Base-by-base conservation (phyloP, 805 yeast species). In the Spathaspora sp. region DNA sequence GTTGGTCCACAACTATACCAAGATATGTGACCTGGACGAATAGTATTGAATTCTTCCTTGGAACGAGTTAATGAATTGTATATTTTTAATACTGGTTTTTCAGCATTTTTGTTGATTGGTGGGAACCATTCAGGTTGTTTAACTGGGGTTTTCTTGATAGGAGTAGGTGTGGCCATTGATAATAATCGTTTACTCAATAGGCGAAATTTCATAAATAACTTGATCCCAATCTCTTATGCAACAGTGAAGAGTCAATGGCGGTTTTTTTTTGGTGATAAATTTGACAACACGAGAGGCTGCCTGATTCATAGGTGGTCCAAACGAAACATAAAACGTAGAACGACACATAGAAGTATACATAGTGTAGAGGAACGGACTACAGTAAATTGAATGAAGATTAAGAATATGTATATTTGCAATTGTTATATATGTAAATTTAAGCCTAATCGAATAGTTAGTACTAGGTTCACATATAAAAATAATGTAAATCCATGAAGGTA, bases 1-100 rank as follows among this genome's bases (percentile, higher is more conserved):
- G 99, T 94, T 11, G 99, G 99, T 5, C 99, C 99, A 79, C 99
- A 94, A 52, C 91, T 88, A 73, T 94, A 94, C 99, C 99, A 94
- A 0, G 91, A 80, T 47, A 94, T 87, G 53, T 79, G 80, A 54
- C 81, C 80, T 2, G 81, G 80, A 26, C 75, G 71, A 51, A 75
- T 69, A 2, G 98, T 96, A n/a, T 83, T 68, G 61, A 94, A 93
- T 52, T 77, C 86, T 39, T 82, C 88, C 64, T 93, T 93, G 31
- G 82, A 68, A 60, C 96, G 78, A 3, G 98, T 93, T 59, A 93
- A 76, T 5, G 96, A 81, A 73, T 92, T 92, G 78, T 81, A 90
- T 44, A 92, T 66, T 61, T 83, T 85, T 58, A 92, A 75, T 32
- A 55, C 60, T 8, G 72, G 70, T 23, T 55, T 49, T n/a, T 45